Percentiles rank a stretch among this genome's conserved stretches.
These are phyloP conservation scores for Coniochaeta sp. DNA, from an alignment of 2,329 filamentous ascomycete genomes.

Conservation along the genomic window DNA sequence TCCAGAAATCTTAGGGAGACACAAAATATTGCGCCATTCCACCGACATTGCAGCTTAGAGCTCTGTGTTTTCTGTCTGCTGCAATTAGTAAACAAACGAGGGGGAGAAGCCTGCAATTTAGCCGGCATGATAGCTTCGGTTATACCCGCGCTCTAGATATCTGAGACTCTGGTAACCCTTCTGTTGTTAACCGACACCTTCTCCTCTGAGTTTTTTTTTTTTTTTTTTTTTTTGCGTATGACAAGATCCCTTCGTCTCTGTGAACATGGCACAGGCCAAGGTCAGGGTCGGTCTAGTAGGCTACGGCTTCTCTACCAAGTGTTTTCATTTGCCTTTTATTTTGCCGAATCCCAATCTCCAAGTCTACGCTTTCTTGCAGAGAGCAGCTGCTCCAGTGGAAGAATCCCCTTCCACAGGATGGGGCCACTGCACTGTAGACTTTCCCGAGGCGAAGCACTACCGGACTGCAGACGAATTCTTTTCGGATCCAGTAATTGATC, in stretches of 20 bases:
- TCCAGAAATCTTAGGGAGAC: too few species aligned
- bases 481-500: conserved; percentile 47
- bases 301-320: conserved; percentile 40
- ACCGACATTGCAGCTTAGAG: not conserved
- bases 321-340: conserved; percentile 44
- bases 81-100: not conserved
- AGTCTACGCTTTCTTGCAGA: conserved; percentile 40
- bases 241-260: too few species aligned
- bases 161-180: too few species aligned
- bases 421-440: conserved; percentile 41
- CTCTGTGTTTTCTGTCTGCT: too few species aligned
- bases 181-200: too few species aligned
- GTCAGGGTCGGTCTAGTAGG: conserved; percentile 42
- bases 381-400: conserved; percentile 24
- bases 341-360: conserved; percentile 35
- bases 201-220: not conserved
- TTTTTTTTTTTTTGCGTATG: too few species aligned
- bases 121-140: not conserved
- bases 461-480: conserved; percentile 51
- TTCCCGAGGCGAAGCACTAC: conserved; percentile 45
- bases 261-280: not conserved
- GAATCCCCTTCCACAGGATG: conserved; percentile 9
- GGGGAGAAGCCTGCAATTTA: not conserved
- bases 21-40: not conserved
- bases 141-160: too few species aligned